Base-by-base conservation (phyloP, 192 early-diverging fungal genomes). In the Backusella australiensis region DNA sequence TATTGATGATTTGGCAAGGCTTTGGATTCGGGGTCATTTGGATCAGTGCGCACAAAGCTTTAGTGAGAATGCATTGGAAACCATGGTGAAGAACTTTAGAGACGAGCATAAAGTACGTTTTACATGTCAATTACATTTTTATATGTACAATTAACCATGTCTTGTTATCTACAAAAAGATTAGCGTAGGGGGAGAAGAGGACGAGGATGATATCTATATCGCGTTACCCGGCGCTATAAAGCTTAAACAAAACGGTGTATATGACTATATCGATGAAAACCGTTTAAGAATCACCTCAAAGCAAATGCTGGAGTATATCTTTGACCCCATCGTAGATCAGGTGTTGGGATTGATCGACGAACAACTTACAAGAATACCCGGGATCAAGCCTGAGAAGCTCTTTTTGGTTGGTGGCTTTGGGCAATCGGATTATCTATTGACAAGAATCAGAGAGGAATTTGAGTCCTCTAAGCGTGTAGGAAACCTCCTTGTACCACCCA, bases 341-440 rank as follows among this genome's bases (percentile, higher is more conserved):
- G 76, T 86, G 39, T 36, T 84, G 3, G 78, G 36, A 32, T 35
- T 86, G 53, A 86, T 86, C 36, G 66, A 78, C 42, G 66, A 76
- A 44, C 85, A 86, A 72, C 75, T 84, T 46, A 66, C 67, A 9
- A 68, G 76, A 34, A 63, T 63, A 29, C 29, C 70, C 0, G 78
- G 74, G 21, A 69, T 72, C 26, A 59, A 67, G 6, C 79, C 76
- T 19, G 53, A 78, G 7, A 79, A 83, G 38, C 42, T 86, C 41
- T 86, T 84, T 73, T 77, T 86, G 70, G 85, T 86, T 14, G 85
- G 85, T 56, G 85, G 85, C 36, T 83, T 84, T 69, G 84, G 85
- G 32, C 77, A 79, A 67, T 84, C 83, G 0, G 46, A 71, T 11
- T 86, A 84, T 56, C 73, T 86, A 29, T 78, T 76, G 34, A 71